Evolutionary conservation across 2,329 filamentous ascomycete genomes (phyloP), one percentile per base, ranked within the genome.

Genomic region (Graphilbum ipis-grandicollis): DNA sequence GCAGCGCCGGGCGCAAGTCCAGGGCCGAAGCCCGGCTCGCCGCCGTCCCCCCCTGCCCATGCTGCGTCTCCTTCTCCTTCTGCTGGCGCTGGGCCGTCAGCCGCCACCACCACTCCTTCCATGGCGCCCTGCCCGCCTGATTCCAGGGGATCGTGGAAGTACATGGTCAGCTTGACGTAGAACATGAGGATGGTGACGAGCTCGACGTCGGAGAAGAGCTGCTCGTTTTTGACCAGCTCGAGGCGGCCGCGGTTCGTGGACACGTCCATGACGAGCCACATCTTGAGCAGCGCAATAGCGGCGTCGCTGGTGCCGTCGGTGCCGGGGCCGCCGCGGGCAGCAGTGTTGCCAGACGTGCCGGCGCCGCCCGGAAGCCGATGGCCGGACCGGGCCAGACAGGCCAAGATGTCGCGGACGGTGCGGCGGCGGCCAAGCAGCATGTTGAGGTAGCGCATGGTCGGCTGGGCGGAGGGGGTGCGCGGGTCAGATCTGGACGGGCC

Each of bases 101-200:
- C 26, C 26, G 12, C 23, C 8, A 7, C 23, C 8, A 12, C 23
- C 23, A 25, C 23, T 7, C 23, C 23, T 7, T 7, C 23, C 23
- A 25, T 25, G 23, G 7, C 23, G 23, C 7, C 23, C 23, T 12
- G 8, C 7, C n/a, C n/a, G n/a, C n/a, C n/a, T n/a, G n/a, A n/a
- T n/a, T 63, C 62, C 19, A 71, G 50, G 1, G 79, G 77, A 44
- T 81, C 66, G 39, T 68, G 71, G 53, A 83, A 74, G 37, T 64
- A 62, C 68, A 85, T 72, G 48, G 72, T 65, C 14, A 90, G 65
- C 56, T 88, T 86, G 43, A 81, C 49, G 44, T 82, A 59, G 57
- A 88, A 75, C 41, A 76, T 53, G 32, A 74, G 68, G 3, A 69
- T 62, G 35, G 69, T 62, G 48, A 71, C 68, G 9, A 90, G 52